Percentiles rank a stretch among this genome's conserved stretches.
Evolutionary conservation across 441 rosid species (phyloP).

Genomic region (Gossypium davidsonii): DNA sequence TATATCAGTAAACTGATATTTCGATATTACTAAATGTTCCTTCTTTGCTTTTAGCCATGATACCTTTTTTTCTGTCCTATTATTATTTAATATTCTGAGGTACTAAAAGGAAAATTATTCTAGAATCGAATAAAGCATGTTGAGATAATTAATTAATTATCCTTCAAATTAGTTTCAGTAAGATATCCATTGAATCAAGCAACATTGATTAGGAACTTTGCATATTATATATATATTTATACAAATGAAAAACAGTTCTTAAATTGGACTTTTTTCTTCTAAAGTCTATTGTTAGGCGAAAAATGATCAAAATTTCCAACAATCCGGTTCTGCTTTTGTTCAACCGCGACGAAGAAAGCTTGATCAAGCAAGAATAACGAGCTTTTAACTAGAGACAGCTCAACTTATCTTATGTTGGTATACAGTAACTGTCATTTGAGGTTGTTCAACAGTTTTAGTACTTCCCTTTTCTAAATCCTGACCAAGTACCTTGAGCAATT

Average conservation of each 20-base stretch:
- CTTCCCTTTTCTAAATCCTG: neutral
- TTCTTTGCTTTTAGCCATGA: neutral
- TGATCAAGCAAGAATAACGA: neutral
- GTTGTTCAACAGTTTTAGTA: slow-evolving; percentile 6
- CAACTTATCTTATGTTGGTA: neutral
- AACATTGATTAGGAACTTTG: slow-evolving; percentile 1
- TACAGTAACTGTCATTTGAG: neutral
- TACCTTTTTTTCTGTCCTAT: neutral
- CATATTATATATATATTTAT: neutral
- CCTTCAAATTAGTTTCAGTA: neutral
- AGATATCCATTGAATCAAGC: neutral
- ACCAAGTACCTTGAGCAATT: neutral
- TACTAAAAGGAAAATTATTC: neutral
- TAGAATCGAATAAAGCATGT: neutral
- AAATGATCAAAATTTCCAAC: slow-evolving; percentile 13
- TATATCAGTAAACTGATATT: neutral
- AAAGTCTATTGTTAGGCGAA: slow-evolving; percentile 28
- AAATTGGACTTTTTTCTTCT: slow-evolving; percentile 9
- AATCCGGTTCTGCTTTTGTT: slow-evolving; percentile 23
- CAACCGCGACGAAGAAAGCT: slow-evolving; percentile 21
- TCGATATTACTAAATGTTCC: neutral
- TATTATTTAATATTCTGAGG: neutral
- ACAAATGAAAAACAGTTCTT: neutral
- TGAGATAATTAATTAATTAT: neutral
- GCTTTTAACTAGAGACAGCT: neutral